Percentiles rank a stretch among this genome's conserved stretches.
phyloP scores from a whole-genome alignment of 768 basidiomycete genomes.

The Hemileccinum impolitum region DNA sequence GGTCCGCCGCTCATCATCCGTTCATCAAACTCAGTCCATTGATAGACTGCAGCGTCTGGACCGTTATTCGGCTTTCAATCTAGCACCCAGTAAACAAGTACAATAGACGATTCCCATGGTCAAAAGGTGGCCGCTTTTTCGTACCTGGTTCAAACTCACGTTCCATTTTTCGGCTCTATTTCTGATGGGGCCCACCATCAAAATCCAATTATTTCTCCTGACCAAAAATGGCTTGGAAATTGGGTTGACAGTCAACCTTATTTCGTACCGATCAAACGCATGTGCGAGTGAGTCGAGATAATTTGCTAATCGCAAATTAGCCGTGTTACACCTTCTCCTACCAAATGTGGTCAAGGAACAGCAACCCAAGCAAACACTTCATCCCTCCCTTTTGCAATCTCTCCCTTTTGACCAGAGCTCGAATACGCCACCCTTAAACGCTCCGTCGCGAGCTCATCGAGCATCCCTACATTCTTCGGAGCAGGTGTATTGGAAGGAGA shows the following conservation, averaged over 20 bases:
- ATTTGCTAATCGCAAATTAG: conserved; percentile 6
- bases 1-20: background rate
- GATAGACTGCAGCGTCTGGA: background rate
- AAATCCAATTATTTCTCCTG: background rate
- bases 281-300: background rate
- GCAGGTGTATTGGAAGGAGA: conserved; percentile 56
- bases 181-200: background rate
- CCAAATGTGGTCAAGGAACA: conserved; percentile 8
- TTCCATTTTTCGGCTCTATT: background rate
- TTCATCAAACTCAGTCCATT: background rate
- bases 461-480: conserved; percentile 52
- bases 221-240: background rate
- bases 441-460: conserved; percentile 75
- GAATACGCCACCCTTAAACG: conserved; percentile 62
- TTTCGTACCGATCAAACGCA: background rate
- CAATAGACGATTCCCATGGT: background rate
- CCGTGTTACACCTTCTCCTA: background rate
- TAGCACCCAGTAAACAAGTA: background rate
- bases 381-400: conserved; percentile 39
- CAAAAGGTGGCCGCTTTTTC: background rate
- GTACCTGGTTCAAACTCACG: background rate
- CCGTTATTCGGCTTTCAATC: background rate
- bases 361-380: conserved; percentile 47
- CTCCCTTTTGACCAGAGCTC: conserved; percentile 35
- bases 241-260: background rate